phyloP scores from a whole-genome alignment of 176 grass and related monocot genomes.

The Oryza officinalis region DNA sequence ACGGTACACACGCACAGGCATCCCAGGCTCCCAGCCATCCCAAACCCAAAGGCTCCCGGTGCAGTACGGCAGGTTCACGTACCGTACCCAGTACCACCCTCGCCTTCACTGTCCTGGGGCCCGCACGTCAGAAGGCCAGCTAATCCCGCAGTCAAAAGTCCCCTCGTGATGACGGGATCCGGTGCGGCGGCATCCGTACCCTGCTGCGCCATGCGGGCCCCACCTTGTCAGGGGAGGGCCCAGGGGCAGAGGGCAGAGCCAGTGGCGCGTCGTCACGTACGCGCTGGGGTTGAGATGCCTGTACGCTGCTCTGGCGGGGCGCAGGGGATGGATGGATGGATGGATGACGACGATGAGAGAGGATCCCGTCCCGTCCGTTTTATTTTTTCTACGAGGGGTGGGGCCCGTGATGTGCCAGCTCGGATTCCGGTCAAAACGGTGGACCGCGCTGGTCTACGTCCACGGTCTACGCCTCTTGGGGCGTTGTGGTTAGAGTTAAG shows the following conservation, averaged over 20 bases:
- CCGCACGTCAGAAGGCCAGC: background rate
- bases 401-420: background rate
- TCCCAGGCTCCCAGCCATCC: too few species aligned
- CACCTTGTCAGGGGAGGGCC: background rate
- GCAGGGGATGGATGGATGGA: background rate
- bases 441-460: slow-evolving; percentile 20
- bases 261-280: background rate
- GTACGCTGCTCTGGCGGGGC: too few species aligned
- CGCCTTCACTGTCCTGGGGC: background rate
- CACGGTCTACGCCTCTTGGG: background rate
- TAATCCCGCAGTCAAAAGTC: slow-evolving; percentile 4
- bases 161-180: slow-evolving; percentile 23
- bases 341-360: background rate
- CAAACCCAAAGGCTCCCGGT: background rate
- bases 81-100: background rate
- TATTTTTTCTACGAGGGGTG: background rate
- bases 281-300: background rate
- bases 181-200: background rate
- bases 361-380: background rate
- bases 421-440: slow-evolving; percentile 27
- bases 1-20: too few species aligned
- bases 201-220: background rate
- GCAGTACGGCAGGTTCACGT: slow-evolving; percentile 12
- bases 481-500: background rate
- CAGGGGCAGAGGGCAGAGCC: background rate